These are phyloP conservation scores for Diospyros kaki DNA, from an alignment of 148 eudicot genomes.

Conservation along the genomic window DNA sequence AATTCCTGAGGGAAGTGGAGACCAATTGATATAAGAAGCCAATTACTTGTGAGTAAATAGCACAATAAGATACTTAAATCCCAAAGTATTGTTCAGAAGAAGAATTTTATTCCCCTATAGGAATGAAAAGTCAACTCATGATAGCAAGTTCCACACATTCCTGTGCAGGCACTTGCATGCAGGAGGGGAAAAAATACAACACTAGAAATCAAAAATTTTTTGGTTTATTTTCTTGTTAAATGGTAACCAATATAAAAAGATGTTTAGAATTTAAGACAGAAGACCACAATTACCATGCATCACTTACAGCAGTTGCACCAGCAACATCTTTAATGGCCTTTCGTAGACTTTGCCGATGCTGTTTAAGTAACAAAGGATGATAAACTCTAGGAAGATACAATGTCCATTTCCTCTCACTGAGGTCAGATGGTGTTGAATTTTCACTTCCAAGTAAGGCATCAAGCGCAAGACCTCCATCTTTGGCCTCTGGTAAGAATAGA, in stretches of 20 bases:
- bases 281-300: neutral
- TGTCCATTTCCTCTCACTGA: slow-evolving; percentile 56
- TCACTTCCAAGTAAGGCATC: slow-evolving; percentile 20
- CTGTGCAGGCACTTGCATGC: neutral
- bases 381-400: slow-evolving; percentile 71
- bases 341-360: slow-evolving; percentile 50
- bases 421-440: slow-evolving; percentile 19
- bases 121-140: neutral
- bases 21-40: neutral
- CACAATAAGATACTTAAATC: neutral
- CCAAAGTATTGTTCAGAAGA: neutral
- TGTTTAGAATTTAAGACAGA: neutral
- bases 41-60: slow-evolving; percentile 2
- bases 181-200: slow-evolving; percentile 2
- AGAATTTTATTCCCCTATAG: neutral
- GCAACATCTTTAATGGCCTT: slow-evolving; percentile 71
- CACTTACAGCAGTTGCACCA: slow-evolving; percentile 81
- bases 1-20: slow-evolving; percentile 49
- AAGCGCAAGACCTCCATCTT: slow-evolving; percentile 28
- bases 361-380: slow-evolving; percentile 83
- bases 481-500: slow-evolving; percentile 47
- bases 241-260: neutral
- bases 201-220: neutral
- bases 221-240: neutral
- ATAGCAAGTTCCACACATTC: neutral